These are phyloP conservation scores for Alternaria solani DNA, from an alignment of 2,329 filamentous ascomycete species.

Conservation along the genomic window DNA sequence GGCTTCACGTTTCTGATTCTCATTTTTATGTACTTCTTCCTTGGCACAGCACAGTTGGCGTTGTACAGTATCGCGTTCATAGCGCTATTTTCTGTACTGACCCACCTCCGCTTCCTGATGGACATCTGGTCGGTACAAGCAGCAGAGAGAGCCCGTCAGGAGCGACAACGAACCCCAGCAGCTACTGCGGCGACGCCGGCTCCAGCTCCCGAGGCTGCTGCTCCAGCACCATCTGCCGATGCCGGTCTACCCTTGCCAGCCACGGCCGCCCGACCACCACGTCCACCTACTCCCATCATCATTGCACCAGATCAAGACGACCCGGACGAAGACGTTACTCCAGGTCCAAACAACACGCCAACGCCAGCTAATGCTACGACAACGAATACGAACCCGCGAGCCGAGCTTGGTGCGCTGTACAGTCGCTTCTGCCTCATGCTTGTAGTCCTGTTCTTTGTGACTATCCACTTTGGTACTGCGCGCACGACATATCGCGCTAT, in stretches of 20 bases:
- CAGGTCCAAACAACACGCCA: conserved; percentile 31
- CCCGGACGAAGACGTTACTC: conserved; percentile 46
- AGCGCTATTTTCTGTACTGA: conserved; percentile 66
- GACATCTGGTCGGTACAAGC: conserved; percentile 72
- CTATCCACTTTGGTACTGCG: conserved; percentile 66
- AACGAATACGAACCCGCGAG: conserved; percentile 42
- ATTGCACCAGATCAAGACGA: conserved; percentile 67
- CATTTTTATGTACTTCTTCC: conserved; percentile 61
- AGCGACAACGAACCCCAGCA: conserved; percentile 53
- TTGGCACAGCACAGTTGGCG: conserved; percentile 63
- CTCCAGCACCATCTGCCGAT: conserved; percentile 36
- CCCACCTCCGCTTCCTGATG: conserved; percentile 71
- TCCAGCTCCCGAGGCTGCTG: conserved; percentile 24
- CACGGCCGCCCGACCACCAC: conserved; percentile 54
- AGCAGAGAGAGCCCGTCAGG: conserved; percentile 55
- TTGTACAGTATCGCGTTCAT: conserved; percentile 66
- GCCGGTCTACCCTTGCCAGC: conserved; percentile 59
- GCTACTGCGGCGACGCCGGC: conserved; percentile 28
- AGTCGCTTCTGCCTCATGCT: conserved; percentile 69
- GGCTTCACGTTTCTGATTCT: conserved; percentile 66
- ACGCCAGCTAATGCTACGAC: conserved; percentile 26
- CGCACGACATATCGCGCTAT: conserved; percentile 60
- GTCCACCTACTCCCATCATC: conserved; percentile 64
- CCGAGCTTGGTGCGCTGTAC: conserved; percentile 66
- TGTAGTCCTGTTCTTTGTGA: conserved; percentile 65